Base-by-base conservation (phyloP, 1,284 basidiomycete species). In the Moniliophthora roreri region DNA sequence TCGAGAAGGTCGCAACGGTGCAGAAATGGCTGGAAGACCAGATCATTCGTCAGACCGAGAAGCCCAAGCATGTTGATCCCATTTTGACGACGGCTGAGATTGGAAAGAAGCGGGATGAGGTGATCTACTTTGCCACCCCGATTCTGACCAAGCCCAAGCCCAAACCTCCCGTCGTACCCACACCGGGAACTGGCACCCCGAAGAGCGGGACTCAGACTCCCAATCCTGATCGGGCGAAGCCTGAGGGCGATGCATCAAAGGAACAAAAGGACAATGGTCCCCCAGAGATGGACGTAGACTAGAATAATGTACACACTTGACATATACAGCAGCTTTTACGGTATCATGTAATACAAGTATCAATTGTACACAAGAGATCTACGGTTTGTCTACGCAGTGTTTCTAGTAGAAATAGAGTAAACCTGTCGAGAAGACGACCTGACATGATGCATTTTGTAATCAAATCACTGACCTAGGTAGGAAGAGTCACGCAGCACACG, bases 1-100 rank as follows among this genome's bases (percentile, higher is more conserved):
- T 94, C 56, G 91, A 93, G 76, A 88, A 83, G 68, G 81, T 81
- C 42, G 88, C 91, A 48, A 93, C 85, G 24, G 76, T 89, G 42
- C 89, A 93, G 74, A 90, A 95, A 73, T 97, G 95, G 95, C 81
- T 98, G 58, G 91, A 95, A 64, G 93, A 97, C 77, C 83, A 89
- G 78, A 83, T 85, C 56, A 86, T 84, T 55, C 79, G 88, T 63
- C 95, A 97, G 78, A 77, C 80, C 21, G 95, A 97, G 78, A 79
- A 84, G 58, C 75, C 87, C 67, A 95, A 95, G 84, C 89, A 91
- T 66, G 84, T 87, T 58, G 87, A 95, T 69, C 87, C 93, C 23
- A 82, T 93, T 58, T 73, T 96, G 69, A 92, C 81, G 54, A 82
- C 78, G 50, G 84, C 76, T 52, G 93, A 97, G 69, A 88, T 96